phyloP scores from a whole-genome alignment of 129 eudicot species.

The Chrysanthemum lavandulifolium region DNA sequence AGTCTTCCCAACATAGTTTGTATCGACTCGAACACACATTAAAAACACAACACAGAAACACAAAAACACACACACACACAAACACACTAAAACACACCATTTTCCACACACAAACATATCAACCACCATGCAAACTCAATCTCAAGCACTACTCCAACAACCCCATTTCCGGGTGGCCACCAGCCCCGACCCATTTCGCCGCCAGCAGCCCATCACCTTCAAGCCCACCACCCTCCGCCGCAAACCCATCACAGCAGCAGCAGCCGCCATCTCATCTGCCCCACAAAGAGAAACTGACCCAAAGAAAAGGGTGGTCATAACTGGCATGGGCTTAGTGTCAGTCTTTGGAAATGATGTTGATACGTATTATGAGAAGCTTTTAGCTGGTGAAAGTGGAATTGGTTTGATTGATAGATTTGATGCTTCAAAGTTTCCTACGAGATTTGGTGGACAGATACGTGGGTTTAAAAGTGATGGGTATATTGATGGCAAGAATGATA shows the following conservation, averaged over 20 bases:
- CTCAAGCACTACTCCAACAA: neutral
- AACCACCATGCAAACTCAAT: constrained; percentile 55
- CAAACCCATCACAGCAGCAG: constrained; percentile 16
- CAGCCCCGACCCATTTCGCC: neutral
- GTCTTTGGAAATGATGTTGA: constrained; percentile 91
- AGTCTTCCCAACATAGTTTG: neutral
- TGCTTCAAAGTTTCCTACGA: constrained; percentile 82
- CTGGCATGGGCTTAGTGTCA: constrained; percentile 90
- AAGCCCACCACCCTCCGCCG: constrained; percentile 17
- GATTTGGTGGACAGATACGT: constrained; percentile 93
- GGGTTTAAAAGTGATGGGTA: constrained; percentile 75
- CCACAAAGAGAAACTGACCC: constrained; percentile 90
- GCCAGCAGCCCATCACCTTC: constrained; percentile 18
- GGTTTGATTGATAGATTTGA: constrained; percentile 72
- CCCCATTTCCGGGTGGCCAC: neutral
- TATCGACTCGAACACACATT: neutral
- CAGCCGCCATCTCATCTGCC: constrained; percentile 28
- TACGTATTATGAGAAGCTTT: constrained; percentile 64
- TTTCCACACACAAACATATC: neutral
- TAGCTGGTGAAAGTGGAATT: constrained; percentile 79
- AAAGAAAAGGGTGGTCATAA: constrained; percentile 81
- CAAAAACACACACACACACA: neutral
- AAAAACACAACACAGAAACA: neutral
- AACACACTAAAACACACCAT: neutral
- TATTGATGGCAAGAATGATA: constrained; percentile 84